phyloP scores from a whole-genome alignment of 208 protist species.

The Leishmania lainsoni region DNA sequence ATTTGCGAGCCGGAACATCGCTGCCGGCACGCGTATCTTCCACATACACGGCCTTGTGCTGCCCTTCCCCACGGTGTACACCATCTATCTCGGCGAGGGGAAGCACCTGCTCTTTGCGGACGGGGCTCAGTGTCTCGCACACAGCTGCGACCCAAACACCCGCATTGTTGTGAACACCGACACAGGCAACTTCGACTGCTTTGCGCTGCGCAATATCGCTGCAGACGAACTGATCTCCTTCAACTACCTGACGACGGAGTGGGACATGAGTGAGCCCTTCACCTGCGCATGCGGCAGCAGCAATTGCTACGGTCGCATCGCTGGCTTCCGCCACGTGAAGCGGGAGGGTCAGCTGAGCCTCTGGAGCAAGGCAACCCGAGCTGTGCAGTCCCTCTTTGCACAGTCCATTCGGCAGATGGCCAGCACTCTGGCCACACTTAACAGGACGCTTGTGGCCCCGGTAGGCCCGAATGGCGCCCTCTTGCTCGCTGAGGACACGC shows the following conservation, averaged over 20 bases:
- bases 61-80: conserved; percentile 85
- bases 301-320: conserved; percentile 62
- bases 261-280: conserved; percentile 86
- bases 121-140: conserved; percentile 78
- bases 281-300: conserved; percentile 61
- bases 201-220: conserved; percentile 67
- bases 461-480: conserved; percentile 40
- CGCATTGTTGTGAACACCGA: conserved; percentile 71
- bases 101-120: conserved; percentile 80
- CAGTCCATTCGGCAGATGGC: conserved; percentile 49
- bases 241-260: conserved; percentile 91
- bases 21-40: conserved; percentile 62
- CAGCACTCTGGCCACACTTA: conserved; percentile 55
- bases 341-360: conserved; percentile 54
- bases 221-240: conserved; percentile 70
- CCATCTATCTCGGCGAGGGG: conserved; percentile 77
- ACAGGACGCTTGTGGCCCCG: conserved; percentile 50
- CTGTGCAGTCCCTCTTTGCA: conserved; percentile 63
- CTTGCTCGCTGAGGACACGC: conserved; percentile 46
- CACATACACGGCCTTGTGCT: conserved; percentile 74
- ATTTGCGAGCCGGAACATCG: conserved; percentile 56
- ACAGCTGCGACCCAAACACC: conserved; percentile 83
- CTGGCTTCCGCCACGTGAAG: conserved; percentile 69
- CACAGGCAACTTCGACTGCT: conserved; percentile 63
- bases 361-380: conserved; percentile 58